These are phyloP conservation scores for Malbranchea cinnamomea DNA, from an alignment of 2,329 filamentous ascomycete species.

Conservation along the genomic window DNA sequence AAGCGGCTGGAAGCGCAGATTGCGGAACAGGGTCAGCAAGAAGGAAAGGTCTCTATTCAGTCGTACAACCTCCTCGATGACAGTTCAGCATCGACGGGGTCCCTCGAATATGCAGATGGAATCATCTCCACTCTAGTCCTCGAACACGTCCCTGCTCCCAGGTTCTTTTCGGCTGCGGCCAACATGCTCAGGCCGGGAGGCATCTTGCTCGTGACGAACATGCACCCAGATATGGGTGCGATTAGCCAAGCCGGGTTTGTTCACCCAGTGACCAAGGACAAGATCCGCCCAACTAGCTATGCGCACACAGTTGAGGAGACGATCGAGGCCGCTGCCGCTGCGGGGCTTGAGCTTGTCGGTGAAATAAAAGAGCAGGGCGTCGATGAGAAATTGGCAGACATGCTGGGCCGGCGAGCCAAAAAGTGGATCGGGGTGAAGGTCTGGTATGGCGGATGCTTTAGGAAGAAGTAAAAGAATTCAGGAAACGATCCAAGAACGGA, in stretches of 20 bases:
- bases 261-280: conserved; percentile 36
- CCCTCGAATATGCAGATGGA: conserved; percentile 22
- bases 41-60: conserved; percentile 7
- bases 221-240: conserved; percentile 50
- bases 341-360: conserved; percentile 31
- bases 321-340: conserved; percentile 32
- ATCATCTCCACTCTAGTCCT: conserved; percentile 49
- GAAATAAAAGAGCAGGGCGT: conserved; percentile 31
- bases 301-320: conserved; percentile 39
- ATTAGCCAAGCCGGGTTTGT: conserved; percentile 48
- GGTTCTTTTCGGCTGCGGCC: conserved; percentile 40
- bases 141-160: conserved; percentile 44
- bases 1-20: conserved; percentile 17
- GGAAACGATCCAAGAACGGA: too few relatives aligned
- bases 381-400: conserved; percentile 40
- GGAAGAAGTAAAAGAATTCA: conserved; percentile 13
- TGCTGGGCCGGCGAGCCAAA: conserved; percentile 43
- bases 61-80: conserved; percentile 28
- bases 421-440: conserved; percentile 48
- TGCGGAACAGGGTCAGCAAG: not conserved
- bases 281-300: conserved; percentile 46
- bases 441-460: conserved; percentile 39
- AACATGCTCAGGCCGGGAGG: conserved; percentile 33
- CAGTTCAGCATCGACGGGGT: conserved; percentile 12
- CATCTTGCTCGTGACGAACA: conserved; percentile 47